A percentile compares a stretch with the other conserved stretches of the same genome.
Evolutionary conservation across 345 rosid species (phyloP).

Genomic region (Kandelia obovata): DNA sequence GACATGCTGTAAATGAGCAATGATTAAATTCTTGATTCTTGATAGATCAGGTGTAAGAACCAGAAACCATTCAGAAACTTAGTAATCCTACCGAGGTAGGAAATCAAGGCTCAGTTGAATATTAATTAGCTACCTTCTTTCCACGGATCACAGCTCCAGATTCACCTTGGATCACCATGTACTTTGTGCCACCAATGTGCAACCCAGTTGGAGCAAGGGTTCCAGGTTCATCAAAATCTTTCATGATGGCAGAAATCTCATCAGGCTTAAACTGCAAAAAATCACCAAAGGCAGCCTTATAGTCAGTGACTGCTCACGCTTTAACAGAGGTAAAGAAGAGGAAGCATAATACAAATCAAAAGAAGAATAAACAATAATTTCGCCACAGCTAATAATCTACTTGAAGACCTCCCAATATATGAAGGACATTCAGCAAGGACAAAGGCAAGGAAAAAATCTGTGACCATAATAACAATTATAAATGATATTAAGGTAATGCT

Average conservation of each 20-base stretch:
- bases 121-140: constrained; percentile 17
- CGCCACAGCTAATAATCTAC: no score
- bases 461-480: no score
- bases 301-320: not conserved
- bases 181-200: constrained; percentile 23
- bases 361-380: no score
- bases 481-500: no score
- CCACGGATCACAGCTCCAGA: constrained; percentile 27
- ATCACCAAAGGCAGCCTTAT: not conserved
- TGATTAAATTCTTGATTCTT: not conserved
- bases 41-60: not conserved
- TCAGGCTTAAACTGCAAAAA: constrained; percentile 18
- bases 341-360: no score
- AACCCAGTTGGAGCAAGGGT: constrained; percentile 21
- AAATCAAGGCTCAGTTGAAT: not conserved
- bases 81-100: not conserved
- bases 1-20: not conserved
- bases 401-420: no score
- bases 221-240: constrained; percentile 28
- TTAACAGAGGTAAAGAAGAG: no score
- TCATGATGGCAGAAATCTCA: constrained; percentile 23
- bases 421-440: no score
- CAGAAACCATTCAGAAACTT: not conserved
- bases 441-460: no score
- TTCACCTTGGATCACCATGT: constrained; percentile 30